These are phyloP conservation scores for Pseudogymnoascus sp. DNA, from an alignment of 2,329 filamentous ascomycete species.

Conservation along the genomic window DNA sequence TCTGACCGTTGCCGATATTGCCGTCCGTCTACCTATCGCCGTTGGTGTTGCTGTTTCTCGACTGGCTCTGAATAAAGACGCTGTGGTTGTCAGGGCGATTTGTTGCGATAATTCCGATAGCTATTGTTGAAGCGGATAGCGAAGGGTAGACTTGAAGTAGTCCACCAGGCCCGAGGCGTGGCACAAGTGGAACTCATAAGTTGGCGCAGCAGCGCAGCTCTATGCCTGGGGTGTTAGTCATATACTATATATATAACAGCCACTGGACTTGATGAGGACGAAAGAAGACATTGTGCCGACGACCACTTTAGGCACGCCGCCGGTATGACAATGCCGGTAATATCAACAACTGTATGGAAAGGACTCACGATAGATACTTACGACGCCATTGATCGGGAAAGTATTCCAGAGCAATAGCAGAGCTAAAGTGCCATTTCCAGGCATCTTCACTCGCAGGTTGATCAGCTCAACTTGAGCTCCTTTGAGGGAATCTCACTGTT, in stretches of 20 bases:
- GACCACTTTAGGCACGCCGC: neutral
- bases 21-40: neutral
- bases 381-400: neutral
- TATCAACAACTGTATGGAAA: neutral
- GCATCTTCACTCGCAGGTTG: neutral
- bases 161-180: neutral
- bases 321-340: neutral
- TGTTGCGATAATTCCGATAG: neutral
- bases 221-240: conserved; percentile 4
- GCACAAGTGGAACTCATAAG: neutral
- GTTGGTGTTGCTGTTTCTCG: neutral
- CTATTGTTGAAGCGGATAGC: neutral
- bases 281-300: neutral
- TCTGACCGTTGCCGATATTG: neutral
- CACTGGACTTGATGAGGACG: neutral
- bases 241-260: neutral
- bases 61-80: neutral
- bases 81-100: neutral
- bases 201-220: neutral
- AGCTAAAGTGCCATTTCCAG: neutral
- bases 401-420: neutral
- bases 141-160: neutral
- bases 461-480: neutral
- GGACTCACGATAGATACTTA: conserved; percentile 1
- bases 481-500: neutral